Evolutionary conservation across 345 rosid genomes (phyloP), one percentile per base, ranked within the genome.

Genomic region (Citrus hindsii): DNA sequence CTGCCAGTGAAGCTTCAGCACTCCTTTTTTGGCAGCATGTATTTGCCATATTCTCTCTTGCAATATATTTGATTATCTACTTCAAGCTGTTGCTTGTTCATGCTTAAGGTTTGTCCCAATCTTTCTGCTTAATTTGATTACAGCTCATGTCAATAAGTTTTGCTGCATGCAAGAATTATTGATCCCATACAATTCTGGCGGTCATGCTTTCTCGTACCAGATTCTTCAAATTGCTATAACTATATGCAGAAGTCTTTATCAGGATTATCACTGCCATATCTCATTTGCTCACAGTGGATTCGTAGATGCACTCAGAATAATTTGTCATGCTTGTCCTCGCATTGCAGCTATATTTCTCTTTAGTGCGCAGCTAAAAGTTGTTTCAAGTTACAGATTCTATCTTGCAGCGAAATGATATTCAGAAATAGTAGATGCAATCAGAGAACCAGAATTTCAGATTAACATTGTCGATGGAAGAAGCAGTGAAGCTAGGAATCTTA

Each of bases 11-110:
- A 46, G 86, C 86, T 33, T 81, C 88, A 7, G 79, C 80, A 2
- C 55, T 86, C 33, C 76, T 81, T 7, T 83, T 86, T 53, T 81
- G 86, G 86, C 83, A 86, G 80, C 86, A 86, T 71, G 79, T 78
- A 0, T 74, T 81, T 56, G 85, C 85, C 10, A 2, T 86, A 22
- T 59, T 83, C 38, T 79, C 85, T 5, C 73, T 86, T 66, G 75
- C 85, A 9, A 16, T 81, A 0, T 77, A 79, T 32, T 19, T 81
- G 2, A 25, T 81, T 25, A 14, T 86, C 42, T 86, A 81, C 79
- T 79, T 83, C 76, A 77, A 76, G 28, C 28, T 83, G 42, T 69
- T 80, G 21, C 60, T 66, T 22, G 66, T 67, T 38, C 60, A 55
- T 32, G 48, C 61, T 35, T 83, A 27, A 74, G 37, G 9, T 27